Percentiles rank a stretch among this genome's conserved stretches.
Evolutionary conservation across 2,329 filamentous ascomycete species (phyloP).

Genomic region (Sclerotinia trifoliorum): DNA sequence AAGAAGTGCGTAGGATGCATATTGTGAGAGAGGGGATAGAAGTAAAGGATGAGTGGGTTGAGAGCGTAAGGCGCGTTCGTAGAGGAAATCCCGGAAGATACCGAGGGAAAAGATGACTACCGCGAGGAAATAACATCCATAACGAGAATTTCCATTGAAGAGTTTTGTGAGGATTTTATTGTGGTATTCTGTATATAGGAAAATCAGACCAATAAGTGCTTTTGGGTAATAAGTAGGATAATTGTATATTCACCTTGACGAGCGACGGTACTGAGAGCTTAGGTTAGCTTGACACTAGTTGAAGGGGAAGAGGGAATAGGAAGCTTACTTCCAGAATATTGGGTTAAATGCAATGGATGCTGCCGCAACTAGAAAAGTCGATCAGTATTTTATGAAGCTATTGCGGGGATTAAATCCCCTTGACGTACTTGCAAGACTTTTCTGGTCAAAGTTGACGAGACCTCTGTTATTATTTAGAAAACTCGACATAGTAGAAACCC

Average conservation of each 20-base stretch:
- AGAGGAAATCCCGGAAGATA: slow-evolving; percentile 82
- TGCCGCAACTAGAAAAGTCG: slow-evolving; percentile 64
- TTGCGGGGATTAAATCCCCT: slow-evolving; percentile 17
- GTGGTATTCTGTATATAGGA: slow-evolving; percentile 69
- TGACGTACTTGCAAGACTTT: slow-evolving; percentile 62
- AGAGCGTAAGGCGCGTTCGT: slow-evolving; percentile 76
- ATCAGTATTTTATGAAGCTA: slow-evolving; percentile 29
- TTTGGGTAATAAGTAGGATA: slow-evolving; percentile 22
- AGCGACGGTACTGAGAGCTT: slow-evolving; percentile 67
- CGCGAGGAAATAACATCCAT: slow-evolving; percentile 88
- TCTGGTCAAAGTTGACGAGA: slow-evolving; percentile 62
- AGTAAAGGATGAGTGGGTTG: slow-evolving; percentile 75
- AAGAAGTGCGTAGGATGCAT: slow-evolving; percentile 70
- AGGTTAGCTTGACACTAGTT: slow-evolving; percentile 19
- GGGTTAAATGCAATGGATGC: slow-evolving; percentile 90
- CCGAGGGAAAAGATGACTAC: slow-evolving; percentile 88
- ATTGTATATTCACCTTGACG: slow-evolving; percentile 62
- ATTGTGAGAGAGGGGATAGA: slow-evolving; percentile 56
- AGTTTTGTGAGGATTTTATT: slow-evolving; percentile 85
- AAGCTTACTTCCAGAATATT: slow-evolving; percentile 96
- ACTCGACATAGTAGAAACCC: slow-evolving; percentile 32
- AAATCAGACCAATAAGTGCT: slow-evolving; percentile 25
- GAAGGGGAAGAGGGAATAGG: slow-evolving; percentile 13
- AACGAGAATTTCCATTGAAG: slow-evolving; percentile 72
- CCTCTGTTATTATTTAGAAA: slow-evolving; percentile 33